Conservation (phyloP, 768 basidiomycete genomes). For the Termitomyces sp. region DNA sequence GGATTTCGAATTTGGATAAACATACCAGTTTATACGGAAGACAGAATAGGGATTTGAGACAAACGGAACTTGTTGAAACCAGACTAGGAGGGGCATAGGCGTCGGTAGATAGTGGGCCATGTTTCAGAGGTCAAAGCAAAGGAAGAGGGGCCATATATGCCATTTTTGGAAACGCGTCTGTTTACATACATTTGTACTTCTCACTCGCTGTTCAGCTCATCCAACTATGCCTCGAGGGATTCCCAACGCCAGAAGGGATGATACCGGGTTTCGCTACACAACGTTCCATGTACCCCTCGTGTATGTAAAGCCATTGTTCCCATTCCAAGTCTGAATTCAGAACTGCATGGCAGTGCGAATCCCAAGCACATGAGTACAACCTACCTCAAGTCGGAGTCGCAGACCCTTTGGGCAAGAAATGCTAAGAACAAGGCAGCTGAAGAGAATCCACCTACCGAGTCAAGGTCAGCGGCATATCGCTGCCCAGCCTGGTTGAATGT, state of each 20-base stretch:
- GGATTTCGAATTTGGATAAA: not conserved
- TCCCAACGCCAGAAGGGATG: constrained; percentile 76
- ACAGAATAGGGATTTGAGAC: not conserved
- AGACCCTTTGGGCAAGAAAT: constrained; percentile 72
- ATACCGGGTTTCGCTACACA: constrained; percentile 78
- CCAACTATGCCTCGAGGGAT: constrained; percentile 72
- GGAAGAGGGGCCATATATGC: not conserved
- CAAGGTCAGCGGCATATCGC: constrained; percentile 33
- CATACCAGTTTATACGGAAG: not conserved
- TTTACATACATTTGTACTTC: not conserved
- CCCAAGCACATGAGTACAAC: constrained; percentile 75
- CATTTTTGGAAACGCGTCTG: not conserved
- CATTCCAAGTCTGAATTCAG: not conserved
- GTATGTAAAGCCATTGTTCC: constrained; percentile 29
- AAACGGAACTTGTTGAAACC: not conserved
- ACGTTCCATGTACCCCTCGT: constrained; percentile 75
- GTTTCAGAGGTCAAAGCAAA: not conserved
- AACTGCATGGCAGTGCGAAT: constrained; percentile 47
- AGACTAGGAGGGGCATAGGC: not conserved
- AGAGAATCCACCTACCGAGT: constrained; percentile 36
- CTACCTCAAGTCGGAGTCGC: constrained; percentile 73
- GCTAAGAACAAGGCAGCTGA: constrained; percentile 45
- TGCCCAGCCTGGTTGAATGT: constrained; percentile 2
- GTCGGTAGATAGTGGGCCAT: not conserved
- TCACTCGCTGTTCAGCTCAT: not conserved